phyloP scores from a whole-genome alignment of 129 eudicot genomes.

The Oenanthe sinensis region DNA sequence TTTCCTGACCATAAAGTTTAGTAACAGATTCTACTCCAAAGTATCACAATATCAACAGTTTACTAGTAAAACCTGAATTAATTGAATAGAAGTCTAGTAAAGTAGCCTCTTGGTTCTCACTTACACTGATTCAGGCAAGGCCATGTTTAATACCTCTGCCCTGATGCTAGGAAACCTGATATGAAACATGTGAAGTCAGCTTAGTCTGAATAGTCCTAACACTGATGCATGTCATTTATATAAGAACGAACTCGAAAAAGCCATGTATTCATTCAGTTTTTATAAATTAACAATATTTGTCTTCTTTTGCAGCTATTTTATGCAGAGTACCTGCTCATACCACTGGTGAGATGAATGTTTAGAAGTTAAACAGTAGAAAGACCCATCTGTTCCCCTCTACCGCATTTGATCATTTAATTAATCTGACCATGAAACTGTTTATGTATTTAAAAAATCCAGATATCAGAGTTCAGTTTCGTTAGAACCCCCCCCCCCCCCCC shows the following conservation, averaged over 20 bases:
- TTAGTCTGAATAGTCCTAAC: not conserved
- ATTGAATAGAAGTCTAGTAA: not conserved
- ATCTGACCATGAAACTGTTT: not conserved
- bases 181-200: not conserved
- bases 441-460: not conserved
- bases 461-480: not conserved
- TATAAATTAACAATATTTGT: not conserved
- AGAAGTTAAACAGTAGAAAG: not conserved
- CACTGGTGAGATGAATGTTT: constrained; percentile 64
- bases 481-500: not conserved
- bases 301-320: constrained; percentile 66
- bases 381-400: not conserved
- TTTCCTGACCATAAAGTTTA: not conserved
- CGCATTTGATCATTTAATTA: not conserved
- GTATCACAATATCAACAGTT: not conserved
- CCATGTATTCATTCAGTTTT: constrained; percentile 1
- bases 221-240: not conserved
- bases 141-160: not conserved
- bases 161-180: not conserved
- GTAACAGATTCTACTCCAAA: not conserved
- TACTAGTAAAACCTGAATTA: not conserved
- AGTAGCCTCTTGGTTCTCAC: not conserved
- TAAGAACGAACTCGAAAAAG: not conserved
- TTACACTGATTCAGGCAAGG: not conserved
- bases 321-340: constrained; percentile 92